phyloP scores from a whole-genome alignment of 1,139 yeast genomes.

The Candida buenavistaensis region DNA sequence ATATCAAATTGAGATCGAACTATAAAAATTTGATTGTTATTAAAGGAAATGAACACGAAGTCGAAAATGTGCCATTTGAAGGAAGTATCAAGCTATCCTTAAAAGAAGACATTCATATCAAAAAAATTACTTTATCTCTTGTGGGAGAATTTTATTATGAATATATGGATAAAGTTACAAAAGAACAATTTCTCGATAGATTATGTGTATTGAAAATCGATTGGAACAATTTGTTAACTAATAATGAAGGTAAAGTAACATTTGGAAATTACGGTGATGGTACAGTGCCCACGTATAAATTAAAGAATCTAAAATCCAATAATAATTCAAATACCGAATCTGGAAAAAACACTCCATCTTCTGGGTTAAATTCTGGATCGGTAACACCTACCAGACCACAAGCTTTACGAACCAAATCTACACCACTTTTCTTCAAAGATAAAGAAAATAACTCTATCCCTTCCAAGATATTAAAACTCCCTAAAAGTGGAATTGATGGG shows the following conservation, averaged over 20 bases:
- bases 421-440: constrained; percentile 9
- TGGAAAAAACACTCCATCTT: constrained; percentile 16
- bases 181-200: constrained; percentile 50
- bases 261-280: constrained; percentile 46
- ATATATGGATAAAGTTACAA: constrained; percentile 43
- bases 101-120: constrained; percentile 51
- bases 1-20: constrained; percentile 44
- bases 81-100: constrained; percentile 60
- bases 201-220: constrained; percentile 49
- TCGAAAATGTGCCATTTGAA: constrained; percentile 51
- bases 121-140: constrained; percentile 45
- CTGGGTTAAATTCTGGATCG: constrained; percentile 11
- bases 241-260: constrained; percentile 43
- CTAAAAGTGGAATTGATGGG: constrained; percentile 44
- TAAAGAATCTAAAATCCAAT: constrained; percentile 12
- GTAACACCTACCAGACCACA: constrained; percentile 13
- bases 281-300: constrained; percentile 18
- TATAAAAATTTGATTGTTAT: constrained; percentile 55
- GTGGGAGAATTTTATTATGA: constrained; percentile 57
- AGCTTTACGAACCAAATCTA: constrained; percentile 10
- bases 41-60: constrained; percentile 58
- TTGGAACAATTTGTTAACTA: constrained; percentile 60
- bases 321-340: constrained; percentile 17
- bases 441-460: constrained; percentile 5
- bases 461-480: constrained; percentile 23